Evolutionary conservation across 1,284 basidiomycete species (phyloP).

Genomic region (Leccinum idahoense): DNA sequence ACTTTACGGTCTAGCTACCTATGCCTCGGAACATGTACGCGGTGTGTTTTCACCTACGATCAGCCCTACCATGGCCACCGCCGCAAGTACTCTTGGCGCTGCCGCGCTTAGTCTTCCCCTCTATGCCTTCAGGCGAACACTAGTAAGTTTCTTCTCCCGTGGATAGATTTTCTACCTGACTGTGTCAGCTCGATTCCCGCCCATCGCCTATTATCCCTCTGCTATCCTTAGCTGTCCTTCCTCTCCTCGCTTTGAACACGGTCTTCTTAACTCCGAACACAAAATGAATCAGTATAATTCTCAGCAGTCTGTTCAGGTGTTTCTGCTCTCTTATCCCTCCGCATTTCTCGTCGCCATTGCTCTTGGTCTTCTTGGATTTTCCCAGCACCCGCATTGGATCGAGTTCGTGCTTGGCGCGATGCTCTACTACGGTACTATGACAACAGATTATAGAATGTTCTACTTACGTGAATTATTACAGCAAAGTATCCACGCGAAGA

Average conservation of each 20-base stretch:
- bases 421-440: constrained; percentile 53
- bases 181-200: constrained; percentile 33
- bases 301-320: constrained; percentile 46
- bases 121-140: constrained; percentile 52
- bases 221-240: constrained; percentile 50
- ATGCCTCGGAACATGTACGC: constrained; percentile 57
- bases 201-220: constrained; percentile 43
- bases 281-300: constrained; percentile 42
- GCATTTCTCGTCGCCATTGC: constrained; percentile 41
- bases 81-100: constrained; percentile 56
- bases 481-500: constrained; percentile 52
- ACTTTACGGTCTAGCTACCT: constrained; percentile 54
- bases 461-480: constrained; percentile 23
- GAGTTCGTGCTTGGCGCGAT: constrained; percentile 48
- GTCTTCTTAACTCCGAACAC: constrained; percentile 54
- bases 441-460: not conserved
- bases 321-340: constrained; percentile 49
- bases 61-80: constrained; percentile 46
- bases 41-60: constrained; percentile 52
- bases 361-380: constrained; percentile 51
- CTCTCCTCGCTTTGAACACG: constrained; percentile 52
- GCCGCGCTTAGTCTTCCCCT: constrained; percentile 57
- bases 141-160: constrained; percentile 41
- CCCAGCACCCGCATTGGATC: constrained; percentile 48
- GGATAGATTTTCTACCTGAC: constrained; percentile 5